Percentiles rank a stretch among this genome's conserved stretches.
Evolutionary conservation across 2,329 filamentous ascomycete genomes (phyloP).

Genomic region (Fusarium virguliforme): DNA sequence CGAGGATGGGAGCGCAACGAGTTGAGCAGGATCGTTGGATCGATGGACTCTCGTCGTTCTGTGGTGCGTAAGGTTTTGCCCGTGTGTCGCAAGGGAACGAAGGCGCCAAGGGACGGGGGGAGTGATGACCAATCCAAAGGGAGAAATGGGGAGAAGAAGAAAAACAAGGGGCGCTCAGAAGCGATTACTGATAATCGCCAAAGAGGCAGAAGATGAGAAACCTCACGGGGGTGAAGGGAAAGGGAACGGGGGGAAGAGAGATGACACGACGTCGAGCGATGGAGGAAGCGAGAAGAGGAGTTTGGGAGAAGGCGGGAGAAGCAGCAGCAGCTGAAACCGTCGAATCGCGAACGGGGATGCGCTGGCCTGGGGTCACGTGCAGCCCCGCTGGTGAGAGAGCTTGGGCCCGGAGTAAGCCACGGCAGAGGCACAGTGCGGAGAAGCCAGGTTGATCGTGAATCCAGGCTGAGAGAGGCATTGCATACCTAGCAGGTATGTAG

Average conservation of each 20-base stretch:
- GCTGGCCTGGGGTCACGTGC: constrained; percentile 36
- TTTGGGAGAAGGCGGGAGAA: constrained; percentile 49
- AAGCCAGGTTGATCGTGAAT: background rate
- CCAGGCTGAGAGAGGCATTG: no score
- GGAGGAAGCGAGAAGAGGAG: constrained; percentile 39
- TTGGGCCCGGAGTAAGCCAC: background rate
- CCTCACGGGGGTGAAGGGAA: constrained; percentile 42
- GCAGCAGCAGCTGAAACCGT: constrained; percentile 43
- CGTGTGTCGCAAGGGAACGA: constrained; percentile 42
- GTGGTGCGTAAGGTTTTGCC: constrained; percentile 42
- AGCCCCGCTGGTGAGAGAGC: background rate
- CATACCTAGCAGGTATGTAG: no score
- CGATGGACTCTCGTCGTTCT: constrained; percentile 25
- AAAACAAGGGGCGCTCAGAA: constrained; percentile 34
- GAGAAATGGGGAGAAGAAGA: constrained; percentile 19
- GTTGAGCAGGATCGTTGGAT: constrained; percentile 36
- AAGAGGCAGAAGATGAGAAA: constrained; percentile 45
- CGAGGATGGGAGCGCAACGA: constrained; percentile 29
- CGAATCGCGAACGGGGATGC: constrained; percentile 16
- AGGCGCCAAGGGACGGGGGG: constrained; percentile 26
- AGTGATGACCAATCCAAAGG: constrained; percentile 40
- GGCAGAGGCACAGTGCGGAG: constrained; percentile 8
- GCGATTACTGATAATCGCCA: constrained; percentile 40
- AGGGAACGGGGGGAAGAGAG: constrained; percentile 38
- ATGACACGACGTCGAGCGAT: constrained; percentile 47